A percentile compares a stretch with the other conserved stretches of the same genome.
Conservation (phyloP, 306 rosid genomes). For the Vigna radiata region DNA sequence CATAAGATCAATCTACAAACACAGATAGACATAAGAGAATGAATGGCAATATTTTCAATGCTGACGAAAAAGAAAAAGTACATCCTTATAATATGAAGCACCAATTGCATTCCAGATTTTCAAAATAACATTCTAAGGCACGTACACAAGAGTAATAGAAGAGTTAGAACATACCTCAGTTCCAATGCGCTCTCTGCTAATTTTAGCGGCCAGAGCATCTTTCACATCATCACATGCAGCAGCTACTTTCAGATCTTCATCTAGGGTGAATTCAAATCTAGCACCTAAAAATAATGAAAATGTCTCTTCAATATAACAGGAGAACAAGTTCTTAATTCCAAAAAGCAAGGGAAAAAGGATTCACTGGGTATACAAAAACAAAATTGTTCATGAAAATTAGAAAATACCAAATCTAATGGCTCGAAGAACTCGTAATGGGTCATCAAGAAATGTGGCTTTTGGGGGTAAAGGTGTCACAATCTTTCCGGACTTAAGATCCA, state of each 20-base stretch:
- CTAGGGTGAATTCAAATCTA: slow-evolving; percentile 76
- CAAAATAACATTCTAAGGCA: slow-evolving; percentile 29
- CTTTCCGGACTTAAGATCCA: slow-evolving; percentile 80
- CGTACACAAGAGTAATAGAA: slow-evolving; percentile 33
- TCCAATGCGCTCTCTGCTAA: slow-evolving; percentile 94
- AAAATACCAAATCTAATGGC: slow-evolving; percentile 89
- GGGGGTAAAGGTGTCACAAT: slow-evolving; percentile 94
- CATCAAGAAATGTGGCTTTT: slow-evolving; percentile 87
- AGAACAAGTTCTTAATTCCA: slow-evolving; percentile 14
- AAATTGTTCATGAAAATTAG: not conserved
- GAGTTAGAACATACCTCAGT: slow-evolving; percentile 63
- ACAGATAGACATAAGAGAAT: not conserved
- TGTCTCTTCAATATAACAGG: slow-evolving; percentile 31
- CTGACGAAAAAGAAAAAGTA: slow-evolving; percentile 11
- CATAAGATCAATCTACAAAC: slow-evolving; percentile 82
- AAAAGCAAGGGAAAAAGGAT: slow-evolving; percentile 7
- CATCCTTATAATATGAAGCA: slow-evolving; percentile 26
- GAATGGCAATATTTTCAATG: slow-evolving; percentile 10
- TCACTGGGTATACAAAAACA: slow-evolving; percentile 21
- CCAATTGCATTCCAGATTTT: slow-evolving; percentile 15
- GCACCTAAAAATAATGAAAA: slow-evolving; percentile 67
- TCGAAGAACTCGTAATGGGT: slow-evolving; percentile 91
- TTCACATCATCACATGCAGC: slow-evolving; percentile 86
- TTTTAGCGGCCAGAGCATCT: slow-evolving; percentile 82
- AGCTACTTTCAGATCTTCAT: slow-evolving; percentile 84